A percentile compares a stretch with the other conserved stretches of the same genome.
Conservation (phyloP, 495 filamentous ascomycete genomes). For the Xylaria grammica region DNA sequence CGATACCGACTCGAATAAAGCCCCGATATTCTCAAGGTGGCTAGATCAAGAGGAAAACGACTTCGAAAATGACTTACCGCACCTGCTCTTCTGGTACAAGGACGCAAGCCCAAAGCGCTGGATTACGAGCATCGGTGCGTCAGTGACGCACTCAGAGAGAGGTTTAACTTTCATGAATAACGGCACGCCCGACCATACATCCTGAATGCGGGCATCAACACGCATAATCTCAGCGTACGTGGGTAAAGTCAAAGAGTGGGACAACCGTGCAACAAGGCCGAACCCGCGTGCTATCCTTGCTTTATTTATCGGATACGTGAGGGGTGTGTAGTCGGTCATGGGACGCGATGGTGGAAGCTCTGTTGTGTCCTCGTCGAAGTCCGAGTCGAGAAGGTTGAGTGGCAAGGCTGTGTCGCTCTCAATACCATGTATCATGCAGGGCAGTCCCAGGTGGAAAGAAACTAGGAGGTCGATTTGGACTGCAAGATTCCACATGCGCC, state of each 20-base stretch:
- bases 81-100: slow-evolving; percentile 74
- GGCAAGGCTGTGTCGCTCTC: slow-evolving; percentile 55
- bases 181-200: slow-evolving; percentile 62
- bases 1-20: background rate
- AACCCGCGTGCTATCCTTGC: slow-evolving; percentile 43
- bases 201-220: slow-evolving; percentile 65
- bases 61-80: slow-evolving; percentile 24
- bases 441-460: slow-evolving; percentile 60
- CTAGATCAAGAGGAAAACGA: too few relatives aligned
- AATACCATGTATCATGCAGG: slow-evolving; percentile 53
- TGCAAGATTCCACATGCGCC: slow-evolving; percentile 59
- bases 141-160: slow-evolving; percentile 65
- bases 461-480: slow-evolving; percentile 56
- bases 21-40: too few relatives aligned
- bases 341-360: slow-evolving; percentile 51
- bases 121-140: slow-evolving; percentile 67
- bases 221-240: slow-evolving; percentile 70
- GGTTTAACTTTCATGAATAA: slow-evolving; percentile 62
- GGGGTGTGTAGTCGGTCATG: slow-evolving; percentile 49
- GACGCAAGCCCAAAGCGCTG: slow-evolving; percentile 73
- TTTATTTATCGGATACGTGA: slow-evolving; percentile 58
- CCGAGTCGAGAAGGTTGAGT: slow-evolving; percentile 54
- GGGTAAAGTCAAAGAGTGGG: slow-evolving; percentile 43
- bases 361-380: slow-evolving; percentile 50
- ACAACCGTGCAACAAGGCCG: slow-evolving; percentile 44